Base-by-base conservation (phyloP, 2,329 filamentous ascomycete genomes). In the Bipolaris zeicola region DNA sequence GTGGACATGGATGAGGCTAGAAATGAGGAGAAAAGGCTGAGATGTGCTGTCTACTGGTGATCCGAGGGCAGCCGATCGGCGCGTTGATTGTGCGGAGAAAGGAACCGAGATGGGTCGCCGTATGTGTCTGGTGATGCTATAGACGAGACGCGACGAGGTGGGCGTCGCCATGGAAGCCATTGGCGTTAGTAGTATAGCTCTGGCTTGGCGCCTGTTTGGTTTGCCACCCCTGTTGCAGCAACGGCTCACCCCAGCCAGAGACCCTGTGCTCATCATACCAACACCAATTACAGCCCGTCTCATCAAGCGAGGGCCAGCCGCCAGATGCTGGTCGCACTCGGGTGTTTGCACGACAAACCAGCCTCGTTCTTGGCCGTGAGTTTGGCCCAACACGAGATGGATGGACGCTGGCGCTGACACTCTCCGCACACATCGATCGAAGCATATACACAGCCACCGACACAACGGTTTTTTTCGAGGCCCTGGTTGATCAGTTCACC, bases 251-350 rank as follows among this genome's bases (percentile, higher is more conserved):
- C 45, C 34, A 48, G 45, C 45, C 44, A 7, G 7, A 47, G 34
- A 28, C 45, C 45, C 34, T 48, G 45, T 16, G 45, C 45, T 28
- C 45, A 48, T 48, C 45, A 38, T 10, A 11, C 20, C 2, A 11
- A 8, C 33, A 28, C 45, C 45, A 48, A 48, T 48, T 28, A 38
- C 45, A 48, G n/a, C 14, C 10, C 34, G 45, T 48, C 33, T 38
- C 34, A 38, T 11, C 7, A 38, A 48, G 22, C 45, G 45, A 48
- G n/a, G 14, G 8, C 13, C 8, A 38, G 24, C 16, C 22, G 28
- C 28, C 10, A 31, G 5, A 38, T 28, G 45, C 45, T 13, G 13
- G 20, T 38, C 6, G 24, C 24, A 7, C 1, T 7, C 45, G 45
- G 33, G 20, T n/a, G 33, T 33, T 24, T 24, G 14, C 24, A 18